Conservation (phyloP, 305 asterid genomes). For the Caryopteris hybrid region DNA sequence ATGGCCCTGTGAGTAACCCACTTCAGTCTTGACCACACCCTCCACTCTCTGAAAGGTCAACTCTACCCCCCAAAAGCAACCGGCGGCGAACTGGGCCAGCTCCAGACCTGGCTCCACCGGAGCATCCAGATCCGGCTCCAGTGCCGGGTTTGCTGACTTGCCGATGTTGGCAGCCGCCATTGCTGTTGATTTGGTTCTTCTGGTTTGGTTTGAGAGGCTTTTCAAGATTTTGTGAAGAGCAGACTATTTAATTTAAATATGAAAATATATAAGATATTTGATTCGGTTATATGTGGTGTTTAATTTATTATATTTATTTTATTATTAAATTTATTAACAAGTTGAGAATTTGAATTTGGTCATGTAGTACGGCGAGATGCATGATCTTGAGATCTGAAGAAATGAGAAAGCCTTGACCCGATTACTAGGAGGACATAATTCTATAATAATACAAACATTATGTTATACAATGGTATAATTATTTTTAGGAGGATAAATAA, state of each 20-base stretch:
- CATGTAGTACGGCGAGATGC: not conserved
- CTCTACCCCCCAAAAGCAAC: constrained; percentile 93
- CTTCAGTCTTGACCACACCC: constrained; percentile 82
- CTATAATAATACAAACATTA: too few species aligned
- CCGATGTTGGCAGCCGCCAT: constrained; percentile 37
- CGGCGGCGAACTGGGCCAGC: constrained; percentile 79
- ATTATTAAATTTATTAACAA: not conserved
- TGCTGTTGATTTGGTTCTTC: constrained; percentile 14
- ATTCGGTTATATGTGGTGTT: not conserved
- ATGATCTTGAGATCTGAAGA: not conserved
- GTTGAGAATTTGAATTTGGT: constrained; percentile 8
- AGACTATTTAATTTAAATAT: not conserved
- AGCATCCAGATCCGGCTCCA: constrained; percentile 43
- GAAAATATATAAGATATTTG: not conserved
- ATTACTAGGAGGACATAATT: too few species aligned
- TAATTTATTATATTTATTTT: not conserved
- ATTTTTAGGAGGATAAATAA: too few species aligned
- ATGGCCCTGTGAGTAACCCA: constrained; percentile 85
- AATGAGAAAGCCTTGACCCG: not conserved
- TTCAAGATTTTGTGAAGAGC: not conserved
- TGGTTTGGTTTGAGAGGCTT: not conserved
- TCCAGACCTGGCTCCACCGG: constrained; percentile 48
- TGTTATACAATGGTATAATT: too few species aligned
- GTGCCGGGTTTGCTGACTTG: constrained; percentile 50
- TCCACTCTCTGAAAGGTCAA: constrained; percentile 58